Evolutionary conservation across 345 rosid species (phyloP).

Genomic region (Pseudoturritis turrita): DNA sequence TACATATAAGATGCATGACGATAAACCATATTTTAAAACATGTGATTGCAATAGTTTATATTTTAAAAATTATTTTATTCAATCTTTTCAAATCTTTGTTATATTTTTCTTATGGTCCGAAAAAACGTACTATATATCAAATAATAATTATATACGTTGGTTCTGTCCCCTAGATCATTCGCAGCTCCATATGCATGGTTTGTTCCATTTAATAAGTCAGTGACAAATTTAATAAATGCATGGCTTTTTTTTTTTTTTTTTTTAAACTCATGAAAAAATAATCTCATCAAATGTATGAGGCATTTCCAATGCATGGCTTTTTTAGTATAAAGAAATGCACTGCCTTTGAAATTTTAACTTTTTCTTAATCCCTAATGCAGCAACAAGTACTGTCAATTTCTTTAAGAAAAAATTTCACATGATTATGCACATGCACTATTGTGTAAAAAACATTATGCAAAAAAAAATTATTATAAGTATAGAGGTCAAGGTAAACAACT

Average conservation of each 20-base stretch:
- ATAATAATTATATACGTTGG: not conserved
- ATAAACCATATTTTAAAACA: too few relatives aligned
- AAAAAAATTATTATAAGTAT: not conserved
- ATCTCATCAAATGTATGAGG: too few relatives aligned
- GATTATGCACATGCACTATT: not conserved
- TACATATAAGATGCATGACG: too few relatives aligned
- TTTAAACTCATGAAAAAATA: too few relatives aligned
- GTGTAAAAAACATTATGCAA: not conserved
- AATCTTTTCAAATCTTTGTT: not conserved
- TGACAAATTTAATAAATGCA: constrained; percentile 3
- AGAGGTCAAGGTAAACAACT: not conserved
- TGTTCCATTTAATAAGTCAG: not conserved
- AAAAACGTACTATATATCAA: not conserved
- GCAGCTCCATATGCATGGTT: constrained; percentile 7
- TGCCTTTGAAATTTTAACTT: not conserved
- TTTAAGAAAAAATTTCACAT: not conserved
- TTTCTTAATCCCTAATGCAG: not conserved
- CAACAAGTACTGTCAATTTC: not conserved
- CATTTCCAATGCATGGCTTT: constrained; percentile 8
- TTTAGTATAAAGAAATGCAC: too few relatives aligned
- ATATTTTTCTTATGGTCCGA: not conserved
- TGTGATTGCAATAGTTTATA: constrained; percentile 8
- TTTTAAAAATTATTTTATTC: not conserved
- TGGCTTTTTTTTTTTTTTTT: not conserved
- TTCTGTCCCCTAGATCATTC: not conserved